Evolutionary conservation across 371 early-diverging fungal genomes (phyloP).

Genomic region (Mucor lusitanicus): DNA sequence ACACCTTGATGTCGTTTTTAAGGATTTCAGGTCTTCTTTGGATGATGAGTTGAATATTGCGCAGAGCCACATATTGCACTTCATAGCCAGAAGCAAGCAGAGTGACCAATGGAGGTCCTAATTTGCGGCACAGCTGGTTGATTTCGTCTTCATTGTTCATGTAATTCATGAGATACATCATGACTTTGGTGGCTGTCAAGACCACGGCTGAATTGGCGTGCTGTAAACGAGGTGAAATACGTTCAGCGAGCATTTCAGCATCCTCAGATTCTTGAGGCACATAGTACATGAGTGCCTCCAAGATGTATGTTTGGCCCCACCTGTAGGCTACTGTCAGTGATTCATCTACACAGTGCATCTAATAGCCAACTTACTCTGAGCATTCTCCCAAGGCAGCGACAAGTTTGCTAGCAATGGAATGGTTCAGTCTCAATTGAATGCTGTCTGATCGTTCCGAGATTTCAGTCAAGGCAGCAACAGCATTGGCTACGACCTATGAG

Average conservation of each 20-base stretch:
- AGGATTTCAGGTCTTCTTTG: conserved; percentile 83
- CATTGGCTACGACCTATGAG: conserved; percentile 91
- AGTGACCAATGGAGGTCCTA: conserved; percentile 91
- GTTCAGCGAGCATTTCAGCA: conserved; percentile 89
- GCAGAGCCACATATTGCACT: conserved; percentile 92
- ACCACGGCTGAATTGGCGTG: conserved; percentile 98
- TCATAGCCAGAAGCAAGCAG: conserved; percentile 87
- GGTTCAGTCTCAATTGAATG: conserved; percentile 75
- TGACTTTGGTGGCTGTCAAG: conserved; percentile 84
- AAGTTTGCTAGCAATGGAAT: conserved; percentile 78
- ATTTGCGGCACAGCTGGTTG: conserved; percentile 72
- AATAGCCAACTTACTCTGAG: conserved; percentile 72
- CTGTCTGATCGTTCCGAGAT: conserved; percentile 81
- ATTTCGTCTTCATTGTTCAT: conserved; percentile 72
- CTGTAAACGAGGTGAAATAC: conserved; percentile 91
- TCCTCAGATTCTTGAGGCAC: conserved; percentile 85
- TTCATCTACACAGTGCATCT: neutral
- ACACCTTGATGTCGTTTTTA: conserved; percentile 85
- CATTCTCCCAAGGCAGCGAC: conserved; percentile 93
- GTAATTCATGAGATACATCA: conserved; percentile 91
- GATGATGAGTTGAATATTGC: conserved; percentile 88
- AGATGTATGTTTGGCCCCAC: conserved; percentile 94
- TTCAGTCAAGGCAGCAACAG: conserved; percentile 87
- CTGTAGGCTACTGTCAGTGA: conserved; percentile 27
- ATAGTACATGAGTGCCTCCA: conserved; percentile 84